Evolutionary conservation across 2,329 filamentous ascomycete genomes (phyloP).

Genomic region (Nectriaceae sp.): DNA sequence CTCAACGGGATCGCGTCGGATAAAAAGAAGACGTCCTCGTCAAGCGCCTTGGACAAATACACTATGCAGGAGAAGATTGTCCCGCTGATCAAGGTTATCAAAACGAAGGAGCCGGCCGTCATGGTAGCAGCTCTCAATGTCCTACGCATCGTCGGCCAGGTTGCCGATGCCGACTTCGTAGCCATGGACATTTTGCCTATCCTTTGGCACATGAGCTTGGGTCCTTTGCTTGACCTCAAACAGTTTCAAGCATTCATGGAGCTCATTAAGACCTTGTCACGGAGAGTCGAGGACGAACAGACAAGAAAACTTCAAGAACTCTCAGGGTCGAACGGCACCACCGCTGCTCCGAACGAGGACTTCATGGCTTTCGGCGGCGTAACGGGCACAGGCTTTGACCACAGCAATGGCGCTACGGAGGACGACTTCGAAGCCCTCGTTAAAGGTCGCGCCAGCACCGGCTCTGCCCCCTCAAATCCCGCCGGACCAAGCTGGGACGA

Average conservation of each 20-base stretch:
- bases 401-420: slow-evolving; percentile 54
- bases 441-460: slow-evolving; percentile 58
- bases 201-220: slow-evolving; percentile 88
- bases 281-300: slow-evolving; percentile 85
- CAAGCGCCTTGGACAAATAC: slow-evolving; percentile 90
- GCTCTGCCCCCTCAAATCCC: slow-evolving; percentile 42
- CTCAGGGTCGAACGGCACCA: slow-evolving; percentile 56
- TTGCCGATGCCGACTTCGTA: slow-evolving; percentile 86
- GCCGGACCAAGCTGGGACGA: slow-evolving; percentile 53
- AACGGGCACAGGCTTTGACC: slow-evolving; percentile 61
- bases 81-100: slow-evolving; percentile 86
- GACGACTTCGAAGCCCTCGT: slow-evolving; percentile 89
- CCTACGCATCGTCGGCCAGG: slow-evolving; percentile 77
- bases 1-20: slow-evolving; percentile 69
- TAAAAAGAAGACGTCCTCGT: slow-evolving; percentile 64
- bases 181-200: slow-evolving; percentile 89
- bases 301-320: slow-evolving; percentile 86
- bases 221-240: slow-evolving; percentile 81
- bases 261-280: slow-evolving; percentile 78
- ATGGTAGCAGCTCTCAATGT: slow-evolving; percentile 93
- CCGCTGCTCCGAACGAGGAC: slow-evolving; percentile 58
- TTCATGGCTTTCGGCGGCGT: slow-evolving; percentile 71
- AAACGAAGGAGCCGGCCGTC: slow-evolving; percentile 95
- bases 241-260: slow-evolving; percentile 92
- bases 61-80: slow-evolving; percentile 98